A percentile compares a stretch with the other conserved stretches of the same genome.
Evolutionary conservation across 352 stramenopile genomes (phyloP).

Genomic region (Aphanomyces astaci): DNA sequence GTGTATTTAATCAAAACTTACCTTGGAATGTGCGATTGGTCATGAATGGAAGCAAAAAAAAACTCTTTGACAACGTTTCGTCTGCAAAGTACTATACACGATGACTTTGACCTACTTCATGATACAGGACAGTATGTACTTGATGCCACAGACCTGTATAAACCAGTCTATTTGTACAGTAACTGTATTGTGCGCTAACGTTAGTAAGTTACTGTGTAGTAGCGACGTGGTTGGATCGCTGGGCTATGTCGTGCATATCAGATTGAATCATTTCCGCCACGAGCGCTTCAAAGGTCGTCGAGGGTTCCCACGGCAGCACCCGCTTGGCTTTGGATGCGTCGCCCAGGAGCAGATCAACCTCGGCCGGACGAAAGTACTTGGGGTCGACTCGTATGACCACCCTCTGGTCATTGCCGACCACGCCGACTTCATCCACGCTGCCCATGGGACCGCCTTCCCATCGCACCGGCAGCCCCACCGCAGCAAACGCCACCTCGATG

Average conservation of each 20-base stretch:
- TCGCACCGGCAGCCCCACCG: conserved; percentile 82
- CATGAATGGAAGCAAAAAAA: too few species aligned
- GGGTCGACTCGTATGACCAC: conserved; percentile 94
- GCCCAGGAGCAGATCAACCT: conserved; percentile 96
- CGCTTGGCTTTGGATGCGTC: conserved; percentile 90
- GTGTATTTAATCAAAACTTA: too few species aligned
- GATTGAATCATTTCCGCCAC: conserved; percentile 95
- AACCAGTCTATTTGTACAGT: not conserved
- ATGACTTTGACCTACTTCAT: too few species aligned
- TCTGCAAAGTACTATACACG: too few species aligned
- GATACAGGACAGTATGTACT: too few species aligned
- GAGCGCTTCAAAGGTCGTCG: conserved; percentile 88
- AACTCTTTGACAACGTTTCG: too few species aligned
- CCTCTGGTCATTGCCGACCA: conserved; percentile 77
- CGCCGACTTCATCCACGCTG: conserved; percentile 89
- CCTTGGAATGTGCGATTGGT: too few species aligned
- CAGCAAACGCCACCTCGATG: conserved; percentile 92
- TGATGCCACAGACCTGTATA: too few species aligned
- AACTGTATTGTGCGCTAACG: too few species aligned
- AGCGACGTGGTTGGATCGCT: not conserved
- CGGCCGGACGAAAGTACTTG: conserved; percentile 96
- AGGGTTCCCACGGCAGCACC: conserved; percentile 88
- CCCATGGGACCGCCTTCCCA: conserved; percentile 85
- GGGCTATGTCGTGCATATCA: conserved; percentile 43
- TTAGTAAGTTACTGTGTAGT: too few species aligned